A percentile compares a stretch with the other conserved stretches of the same genome.
Conservation (phyloP, 139 green algal species). For the Coelastrella sp. region DNA sequence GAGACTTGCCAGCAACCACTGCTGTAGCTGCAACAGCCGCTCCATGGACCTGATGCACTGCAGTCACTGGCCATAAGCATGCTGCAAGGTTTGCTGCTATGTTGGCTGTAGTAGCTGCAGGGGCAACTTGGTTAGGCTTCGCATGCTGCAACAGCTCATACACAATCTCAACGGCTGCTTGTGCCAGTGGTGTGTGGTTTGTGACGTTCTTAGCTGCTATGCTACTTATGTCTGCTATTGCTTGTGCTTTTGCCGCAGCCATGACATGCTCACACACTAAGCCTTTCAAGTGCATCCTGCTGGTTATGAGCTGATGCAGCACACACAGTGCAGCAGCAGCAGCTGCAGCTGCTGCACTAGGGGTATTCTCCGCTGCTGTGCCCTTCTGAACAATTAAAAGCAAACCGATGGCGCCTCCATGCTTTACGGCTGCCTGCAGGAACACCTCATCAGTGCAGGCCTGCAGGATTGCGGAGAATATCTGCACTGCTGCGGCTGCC, state of each 20-base stretch:
- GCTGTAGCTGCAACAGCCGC: background rate
- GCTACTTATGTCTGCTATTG: background rate
- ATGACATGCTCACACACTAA: background rate
- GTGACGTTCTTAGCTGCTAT: background rate
- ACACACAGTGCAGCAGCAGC: background rate
- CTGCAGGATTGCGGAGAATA: background rate
- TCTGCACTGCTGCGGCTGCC: background rate
- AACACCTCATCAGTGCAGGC: no score
- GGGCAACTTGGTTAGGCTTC: background rate
- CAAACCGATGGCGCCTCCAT: background rate
- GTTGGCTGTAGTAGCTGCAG: background rate
- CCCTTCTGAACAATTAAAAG: background rate
- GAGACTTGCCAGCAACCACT: background rate
- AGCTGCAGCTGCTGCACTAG: background rate
- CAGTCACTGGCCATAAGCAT: background rate
- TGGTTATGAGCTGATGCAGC: background rate
- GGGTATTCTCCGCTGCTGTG: background rate
- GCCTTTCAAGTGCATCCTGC: background rate
- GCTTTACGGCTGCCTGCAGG: background rate
- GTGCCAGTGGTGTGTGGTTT: background rate
- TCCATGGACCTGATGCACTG: background rate
- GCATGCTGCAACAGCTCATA: background rate
- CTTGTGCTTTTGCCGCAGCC: background rate
- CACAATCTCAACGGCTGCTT: background rate
- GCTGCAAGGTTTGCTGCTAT: background rate